Evolutionary conservation across 345 rosid species (phyloP).

Genomic region (Citrus inodora): DNA sequence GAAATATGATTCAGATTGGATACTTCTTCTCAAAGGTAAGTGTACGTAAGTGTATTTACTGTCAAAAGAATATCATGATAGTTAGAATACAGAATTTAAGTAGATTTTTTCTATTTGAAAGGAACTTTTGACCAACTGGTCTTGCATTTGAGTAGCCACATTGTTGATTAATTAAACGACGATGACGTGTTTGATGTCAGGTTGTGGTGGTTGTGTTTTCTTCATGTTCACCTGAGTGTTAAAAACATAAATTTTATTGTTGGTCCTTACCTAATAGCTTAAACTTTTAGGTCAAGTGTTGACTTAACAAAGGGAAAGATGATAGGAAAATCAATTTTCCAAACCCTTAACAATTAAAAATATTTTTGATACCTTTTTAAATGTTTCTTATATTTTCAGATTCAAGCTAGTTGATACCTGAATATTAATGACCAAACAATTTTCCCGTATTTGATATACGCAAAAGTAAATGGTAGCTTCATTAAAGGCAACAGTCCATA

Average conservation of each 20-base stretch:
- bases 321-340: background rate
- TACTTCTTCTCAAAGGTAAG: no score
- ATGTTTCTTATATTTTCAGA: background rate
- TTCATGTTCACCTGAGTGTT: no score
- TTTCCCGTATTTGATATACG: background rate
- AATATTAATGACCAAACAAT: background rate
- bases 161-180: no score
- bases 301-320: background rate
- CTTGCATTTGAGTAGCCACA: no score
- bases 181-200: no score
- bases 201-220: no score
- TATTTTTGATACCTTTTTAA: no score
- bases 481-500: background rate
- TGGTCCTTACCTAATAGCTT: no score
- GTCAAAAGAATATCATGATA: background rate
- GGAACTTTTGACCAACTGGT: no score
- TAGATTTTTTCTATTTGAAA: background rate
- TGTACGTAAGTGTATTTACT: background rate
- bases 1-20: background rate
- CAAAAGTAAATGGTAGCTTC: background rate
- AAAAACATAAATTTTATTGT: no score
- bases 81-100: background rate
- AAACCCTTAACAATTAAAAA: background rate
- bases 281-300: no score
- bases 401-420: conserved; percentile 6